Base-by-base conservation (phyloP, 352 stramenopile species). In the Saprolegnia parasitica region DNA sequence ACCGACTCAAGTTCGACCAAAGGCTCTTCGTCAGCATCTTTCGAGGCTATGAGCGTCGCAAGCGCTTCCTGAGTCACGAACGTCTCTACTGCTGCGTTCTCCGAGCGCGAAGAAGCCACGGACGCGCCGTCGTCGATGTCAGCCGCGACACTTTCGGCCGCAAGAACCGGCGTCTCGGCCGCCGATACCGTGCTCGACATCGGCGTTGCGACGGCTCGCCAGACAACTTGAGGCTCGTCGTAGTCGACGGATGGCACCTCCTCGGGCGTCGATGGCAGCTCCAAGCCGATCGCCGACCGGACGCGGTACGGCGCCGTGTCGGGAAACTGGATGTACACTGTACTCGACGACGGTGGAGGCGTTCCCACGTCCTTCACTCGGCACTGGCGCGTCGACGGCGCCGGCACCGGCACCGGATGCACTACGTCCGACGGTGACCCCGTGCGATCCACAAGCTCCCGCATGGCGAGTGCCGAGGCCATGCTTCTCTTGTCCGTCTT, bases 261-360 rank as follows among this genome's bases (percentile, higher is more conserved):
- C 35, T 20, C 11, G 11, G 52, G 13, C 9, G 52, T 60, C 13
- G 20, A 9, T 16, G 52, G 52, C 35, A 60, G 20, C 35, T 60
- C 52, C 24, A 60, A 40, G 24, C 9, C 16, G 24, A 47, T 29
- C 1, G 23, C 32, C 6, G 58, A 54, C 13, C 20, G 20, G 13
- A 26, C 10, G 57, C 39, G 21, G 37, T 52, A 66, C 6, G 58
- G 58, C 11, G n/a, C 24, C 13, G 58, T 66, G 46, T 66, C 26
- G 13, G 63, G 63, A 57, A 70, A 70, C 35, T 61, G 63, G 20
- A 70, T n/a, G 46, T 70, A 70, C 10, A 70, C 10, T 13, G 46
- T 70, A 21, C 20, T 62, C 13, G 18, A 56, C 0, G 23, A 47
- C 18, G 39, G 32, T 24, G 21, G 24, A 2, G 52, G 35, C 3